Conservation (phyloP, 2,329 filamentous ascomycete species). For the Diaporthe velutina region DNA sequence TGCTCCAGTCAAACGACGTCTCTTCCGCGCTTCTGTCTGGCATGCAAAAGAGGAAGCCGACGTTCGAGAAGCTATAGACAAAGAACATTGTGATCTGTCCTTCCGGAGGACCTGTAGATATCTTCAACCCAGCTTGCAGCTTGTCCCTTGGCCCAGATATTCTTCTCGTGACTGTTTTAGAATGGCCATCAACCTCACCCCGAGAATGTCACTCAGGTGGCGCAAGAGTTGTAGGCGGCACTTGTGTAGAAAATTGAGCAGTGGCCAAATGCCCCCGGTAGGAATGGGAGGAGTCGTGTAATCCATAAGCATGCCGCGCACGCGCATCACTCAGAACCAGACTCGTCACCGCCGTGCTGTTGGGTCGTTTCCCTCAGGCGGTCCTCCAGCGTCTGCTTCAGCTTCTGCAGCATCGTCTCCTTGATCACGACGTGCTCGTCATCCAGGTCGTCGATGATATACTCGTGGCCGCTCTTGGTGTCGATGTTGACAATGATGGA, state of each 20-base stretch:
- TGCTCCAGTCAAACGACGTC: slow-evolving; percentile 85
- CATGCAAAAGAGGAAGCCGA: slow-evolving; percentile 82
- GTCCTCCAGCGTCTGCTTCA: slow-evolving; percentile 77
- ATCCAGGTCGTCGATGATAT: slow-evolving; percentile 84
- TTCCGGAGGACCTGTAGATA: neutral
- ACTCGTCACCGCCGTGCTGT: slow-evolving; percentile 64
- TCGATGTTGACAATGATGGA: slow-evolving; percentile 86
- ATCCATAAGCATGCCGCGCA: neutral
- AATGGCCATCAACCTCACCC: neutral
- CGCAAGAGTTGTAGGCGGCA: neutral
- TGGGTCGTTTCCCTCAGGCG: slow-evolving; percentile 62
- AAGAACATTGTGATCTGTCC: neutral
- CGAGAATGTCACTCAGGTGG: neutral
- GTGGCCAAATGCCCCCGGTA: too few species aligned
- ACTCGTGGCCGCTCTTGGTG: slow-evolving; percentile 76
- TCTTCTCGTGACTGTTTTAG: neutral
- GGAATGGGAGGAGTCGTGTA: neutral
- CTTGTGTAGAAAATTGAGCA: too few species aligned
- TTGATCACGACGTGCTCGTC: slow-evolving; percentile 82
- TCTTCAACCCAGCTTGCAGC: neutral
- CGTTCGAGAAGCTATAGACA: slow-evolving; percentile 83
- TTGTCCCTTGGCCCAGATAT: neutral
- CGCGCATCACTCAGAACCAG: slow-evolving; percentile 60
- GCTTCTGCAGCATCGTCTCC: slow-evolving; percentile 75
- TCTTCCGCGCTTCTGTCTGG: slow-evolving; percentile 80